Evolutionary conservation across 139 green algal species (phyloP).

Genomic region (Marvania coccoides): DNA sequence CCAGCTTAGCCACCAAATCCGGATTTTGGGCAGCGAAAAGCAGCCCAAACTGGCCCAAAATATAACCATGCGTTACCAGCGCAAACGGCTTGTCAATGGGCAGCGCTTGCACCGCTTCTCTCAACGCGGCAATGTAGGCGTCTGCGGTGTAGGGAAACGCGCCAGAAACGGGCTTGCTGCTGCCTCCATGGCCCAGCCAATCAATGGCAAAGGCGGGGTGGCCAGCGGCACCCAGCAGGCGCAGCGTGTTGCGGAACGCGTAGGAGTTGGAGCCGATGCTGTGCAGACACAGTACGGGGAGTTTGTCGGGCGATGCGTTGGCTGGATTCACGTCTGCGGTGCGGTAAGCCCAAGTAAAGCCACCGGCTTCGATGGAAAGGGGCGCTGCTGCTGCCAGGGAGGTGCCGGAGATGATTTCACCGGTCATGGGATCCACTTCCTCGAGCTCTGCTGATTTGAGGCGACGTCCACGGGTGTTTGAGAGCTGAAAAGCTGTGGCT

Average conservation of each 20-base stretch:
- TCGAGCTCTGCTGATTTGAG: slow-evolving; percentile 14
- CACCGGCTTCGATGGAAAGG: background rate
- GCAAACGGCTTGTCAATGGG: slow-evolving; percentile 43
- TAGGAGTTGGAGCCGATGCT: slow-evolving; percentile 55
- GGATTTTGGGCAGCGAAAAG: slow-evolving; percentile 52
- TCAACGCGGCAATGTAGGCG: slow-evolving; percentile 36
- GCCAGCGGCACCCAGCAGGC: slow-evolving; percentile 48
- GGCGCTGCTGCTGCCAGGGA: background rate
- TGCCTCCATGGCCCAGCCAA: slow-evolving; percentile 60
- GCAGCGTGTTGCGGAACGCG: slow-evolving; percentile 46
- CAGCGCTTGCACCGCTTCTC: slow-evolving; percentile 33
- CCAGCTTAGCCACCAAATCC: slow-evolving; percentile 41
- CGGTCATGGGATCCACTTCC: slow-evolving; percentile 23
- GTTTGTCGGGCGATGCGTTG: slow-evolving; percentile 14
- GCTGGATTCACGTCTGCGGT: slow-evolving; percentile 9
- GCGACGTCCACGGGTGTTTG: too few relatives aligned
- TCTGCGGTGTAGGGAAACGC: slow-evolving; percentile 48
- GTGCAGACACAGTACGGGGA: slow-evolving; percentile 59
- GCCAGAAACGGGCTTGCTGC: slow-evolving; percentile 36
- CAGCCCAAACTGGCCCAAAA: slow-evolving; percentile 64
- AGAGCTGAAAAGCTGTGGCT: too few relatives aligned
- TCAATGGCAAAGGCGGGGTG: slow-evolving; percentile 55
- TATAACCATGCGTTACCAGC: slow-evolving; percentile 45
- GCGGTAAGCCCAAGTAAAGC: slow-evolving; percentile 50
- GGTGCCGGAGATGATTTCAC: slow-evolving; percentile 21